These are phyloP conservation scores for Acmispon strigosus DNA, from an alignment of 306 rosid genomes.

Conservation along the genomic window DNA sequence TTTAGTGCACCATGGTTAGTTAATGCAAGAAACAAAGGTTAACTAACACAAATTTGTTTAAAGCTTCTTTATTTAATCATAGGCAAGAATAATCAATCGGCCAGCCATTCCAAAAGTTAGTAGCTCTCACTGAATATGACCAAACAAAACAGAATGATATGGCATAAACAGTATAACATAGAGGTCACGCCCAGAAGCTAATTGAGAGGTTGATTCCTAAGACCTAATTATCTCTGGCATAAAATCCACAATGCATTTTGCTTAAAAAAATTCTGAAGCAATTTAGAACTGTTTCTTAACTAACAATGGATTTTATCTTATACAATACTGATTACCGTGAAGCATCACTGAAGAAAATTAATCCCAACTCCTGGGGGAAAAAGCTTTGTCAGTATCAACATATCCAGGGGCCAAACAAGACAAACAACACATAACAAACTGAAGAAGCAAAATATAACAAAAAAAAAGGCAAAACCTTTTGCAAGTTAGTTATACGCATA, in stretches of 20 bases:
- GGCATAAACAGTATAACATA: neutral
- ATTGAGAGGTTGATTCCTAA: conserved; percentile 4
- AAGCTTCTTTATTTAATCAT: conserved; percentile 3
- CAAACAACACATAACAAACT: neutral
- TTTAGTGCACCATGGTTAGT: neutral
- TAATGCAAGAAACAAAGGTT: no score
- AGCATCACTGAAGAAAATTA: neutral
- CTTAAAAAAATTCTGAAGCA: neutral
- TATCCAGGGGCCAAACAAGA: neutral
- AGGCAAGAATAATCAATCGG: neutral
- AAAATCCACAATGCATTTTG: neutral
- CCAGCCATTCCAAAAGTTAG: conserved; percentile 2
- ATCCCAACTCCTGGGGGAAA: neutral
- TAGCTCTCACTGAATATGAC: neutral
- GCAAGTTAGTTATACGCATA: neutral
- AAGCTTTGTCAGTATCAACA: neutral
- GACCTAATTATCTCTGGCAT: neutral
- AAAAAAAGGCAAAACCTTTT: neutral
- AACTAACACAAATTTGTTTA: neutral
- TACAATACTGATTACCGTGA: neutral
- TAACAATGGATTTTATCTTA: neutral
- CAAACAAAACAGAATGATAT: conserved; percentile 11
- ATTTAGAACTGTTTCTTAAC: neutral
- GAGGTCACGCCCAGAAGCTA: neutral
- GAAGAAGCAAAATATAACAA: neutral